These are phyloP conservation scores for Monosporascus cannonballus DNA, from an alignment of 2,329 filamentous ascomycete species.

Conservation along the genomic window DNA sequence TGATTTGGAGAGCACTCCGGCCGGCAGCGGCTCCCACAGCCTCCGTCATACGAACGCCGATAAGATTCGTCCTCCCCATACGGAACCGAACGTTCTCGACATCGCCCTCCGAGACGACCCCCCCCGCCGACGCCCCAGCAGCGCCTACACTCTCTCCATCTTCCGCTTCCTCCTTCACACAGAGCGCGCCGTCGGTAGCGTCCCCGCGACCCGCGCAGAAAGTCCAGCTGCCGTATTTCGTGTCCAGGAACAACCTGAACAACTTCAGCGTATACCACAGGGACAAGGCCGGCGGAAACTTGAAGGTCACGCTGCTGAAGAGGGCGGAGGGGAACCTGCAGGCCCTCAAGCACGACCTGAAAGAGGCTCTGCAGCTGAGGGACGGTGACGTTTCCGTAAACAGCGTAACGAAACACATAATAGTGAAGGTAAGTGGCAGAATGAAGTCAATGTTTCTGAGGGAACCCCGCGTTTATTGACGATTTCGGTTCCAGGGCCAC, in stretches of 20 bases:
- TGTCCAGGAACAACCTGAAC: constrained; percentile 64
- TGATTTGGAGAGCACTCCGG: constrained; percentile 17
- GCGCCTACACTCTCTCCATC: not conserved
- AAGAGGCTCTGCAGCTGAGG: constrained; percentile 49
- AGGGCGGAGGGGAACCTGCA: constrained; percentile 70
- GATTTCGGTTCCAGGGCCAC: constrained; percentile 12
- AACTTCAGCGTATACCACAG: constrained; percentile 74
- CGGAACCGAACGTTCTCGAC: constrained; percentile 13
- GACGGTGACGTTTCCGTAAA: constrained; percentile 48
- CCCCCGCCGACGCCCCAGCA: constrained; percentile 1
- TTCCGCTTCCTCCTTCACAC: not conserved
- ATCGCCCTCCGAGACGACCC: constrained; percentile 1
- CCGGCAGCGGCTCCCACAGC: constrained; percentile 12
- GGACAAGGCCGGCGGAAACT: constrained; percentile 68
- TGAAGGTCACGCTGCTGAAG: constrained; percentile 67
- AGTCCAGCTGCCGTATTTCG: constrained; percentile 55
- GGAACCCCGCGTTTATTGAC: not conserved
- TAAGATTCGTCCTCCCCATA: constrained; percentile 8
- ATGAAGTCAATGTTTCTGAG: not conserved
- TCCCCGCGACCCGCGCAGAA: constrained; percentile 16
- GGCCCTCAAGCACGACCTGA: constrained; percentile 59
- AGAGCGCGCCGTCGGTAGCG: constrained; percentile 7
- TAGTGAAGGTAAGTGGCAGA: constrained; percentile 56
- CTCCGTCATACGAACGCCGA: constrained; percentile 3
- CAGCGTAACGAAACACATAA: constrained; percentile 63